A percentile compares a stretch with the other conserved stretches of the same genome.
Conservation (phyloP, 192 early-diverging fungal species). For the Entophlyctis helioformis region DNA sequence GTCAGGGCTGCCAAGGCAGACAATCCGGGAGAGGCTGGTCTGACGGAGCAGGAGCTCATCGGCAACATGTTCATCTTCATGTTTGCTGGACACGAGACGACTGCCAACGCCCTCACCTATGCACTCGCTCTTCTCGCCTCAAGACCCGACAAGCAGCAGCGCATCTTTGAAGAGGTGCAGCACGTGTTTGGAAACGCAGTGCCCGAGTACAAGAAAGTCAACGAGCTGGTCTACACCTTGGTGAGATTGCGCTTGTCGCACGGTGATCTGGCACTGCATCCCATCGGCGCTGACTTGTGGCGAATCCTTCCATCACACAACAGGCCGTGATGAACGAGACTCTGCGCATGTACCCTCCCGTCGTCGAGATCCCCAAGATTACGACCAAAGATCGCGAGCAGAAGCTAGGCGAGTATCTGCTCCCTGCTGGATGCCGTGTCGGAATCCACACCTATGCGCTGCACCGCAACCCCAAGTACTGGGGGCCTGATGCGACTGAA, state of each 20-base stretch:
- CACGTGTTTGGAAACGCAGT: constrained; percentile 1
- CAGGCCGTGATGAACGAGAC: constrained; percentile 28
- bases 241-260: too few species aligned
- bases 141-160: constrained; percentile 26
- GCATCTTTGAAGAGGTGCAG: constrained; percentile 22
- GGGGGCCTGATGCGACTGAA: constrained; percentile 4
- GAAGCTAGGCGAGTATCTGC: constrained; percentile 1
- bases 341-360: constrained; percentile 17
- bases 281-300: too few species aligned
- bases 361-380: constrained; percentile 15
- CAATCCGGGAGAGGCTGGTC: neutral
- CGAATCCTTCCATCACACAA: neutral
- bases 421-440: constrained; percentile 5
- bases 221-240: constrained; percentile 7
- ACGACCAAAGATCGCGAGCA: constrained; percentile 3
- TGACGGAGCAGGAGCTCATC: constrained; percentile 19
- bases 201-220: constrained; percentile 6
- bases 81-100: constrained; percentile 47
- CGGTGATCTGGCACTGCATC: too few species aligned
- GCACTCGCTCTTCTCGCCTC: constrained; percentile 23
- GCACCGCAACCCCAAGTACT: constrained; percentile 6
- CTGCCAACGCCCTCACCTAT: constrained; percentile 32
- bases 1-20: constrained; percentile 6
- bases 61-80: constrained; percentile 35
- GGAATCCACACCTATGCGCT: constrained; percentile 1